Percentiles rank a stretch among this genome's conserved stretches.
These are phyloP conservation scores for Ustilago lituana DNA, from an alignment of 1,284 basidiomycete genomes.

Conservation along the genomic window DNA sequence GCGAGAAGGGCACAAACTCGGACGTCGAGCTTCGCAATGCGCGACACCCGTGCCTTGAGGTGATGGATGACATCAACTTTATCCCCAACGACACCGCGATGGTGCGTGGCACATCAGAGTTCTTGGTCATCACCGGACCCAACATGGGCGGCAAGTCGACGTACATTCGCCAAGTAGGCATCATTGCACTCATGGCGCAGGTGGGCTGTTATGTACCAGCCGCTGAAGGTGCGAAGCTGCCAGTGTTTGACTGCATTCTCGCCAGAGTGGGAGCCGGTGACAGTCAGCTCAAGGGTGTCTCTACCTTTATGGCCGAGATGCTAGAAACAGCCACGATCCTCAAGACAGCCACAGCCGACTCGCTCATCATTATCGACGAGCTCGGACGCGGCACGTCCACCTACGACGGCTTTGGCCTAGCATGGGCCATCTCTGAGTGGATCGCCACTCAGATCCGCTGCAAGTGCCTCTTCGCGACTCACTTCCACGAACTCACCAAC, in stretches of 20 bases:
- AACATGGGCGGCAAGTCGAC: conserved; percentile 58
- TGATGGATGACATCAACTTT: conserved; percentile 93
- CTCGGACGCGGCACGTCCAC: conserved; percentile 98
- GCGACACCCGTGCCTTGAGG: conserved; percentile 94
- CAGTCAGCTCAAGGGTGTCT: conserved; percentile 95
- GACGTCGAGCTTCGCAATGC: conserved; percentile 51
- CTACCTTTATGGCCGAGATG: conserved; percentile 99
- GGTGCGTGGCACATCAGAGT: conserved; percentile 80
- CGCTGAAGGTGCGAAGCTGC: conserved; percentile 76
- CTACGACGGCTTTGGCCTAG: conserved; percentile 97
- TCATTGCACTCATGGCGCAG: conserved; percentile 94
- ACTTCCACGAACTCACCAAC: conserved; percentile 96
- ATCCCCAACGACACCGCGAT: conserved; percentile 94
- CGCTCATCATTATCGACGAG: conserved; percentile 97
- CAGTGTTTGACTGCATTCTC: conserved; percentile 94
- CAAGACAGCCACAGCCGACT: conserved; percentile 86
- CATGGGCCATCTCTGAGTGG: conserved; percentile 98
- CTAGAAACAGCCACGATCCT: conserved; percentile 95
- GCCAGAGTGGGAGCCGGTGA: conserved; percentile 97
- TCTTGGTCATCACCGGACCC: conserved; percentile 81
- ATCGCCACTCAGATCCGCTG: conserved; percentile 87
- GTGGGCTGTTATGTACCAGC: conserved; percentile 90
- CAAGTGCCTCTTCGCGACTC: conserved; percentile 87
- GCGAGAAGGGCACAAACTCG: conserved; percentile 45
- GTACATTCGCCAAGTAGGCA: conserved; percentile 76